Conservation (phyloP, 2,329 filamentous ascomycete species). For the Xylariomycetidae sp. region DNA sequence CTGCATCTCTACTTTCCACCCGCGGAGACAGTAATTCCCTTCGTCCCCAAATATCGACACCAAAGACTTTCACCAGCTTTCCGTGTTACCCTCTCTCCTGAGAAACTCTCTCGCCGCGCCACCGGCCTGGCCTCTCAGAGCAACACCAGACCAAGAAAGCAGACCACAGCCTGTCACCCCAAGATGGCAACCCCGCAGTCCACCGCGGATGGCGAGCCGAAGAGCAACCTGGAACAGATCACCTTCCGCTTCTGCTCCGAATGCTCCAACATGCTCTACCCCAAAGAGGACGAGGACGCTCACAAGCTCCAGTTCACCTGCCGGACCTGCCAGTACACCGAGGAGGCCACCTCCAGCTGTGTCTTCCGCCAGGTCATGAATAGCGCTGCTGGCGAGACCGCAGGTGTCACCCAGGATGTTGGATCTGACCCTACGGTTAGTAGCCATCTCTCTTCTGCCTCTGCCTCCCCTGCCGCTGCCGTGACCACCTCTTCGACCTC, state of each 20-base stretch:
- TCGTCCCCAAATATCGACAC: too few relatives aligned
- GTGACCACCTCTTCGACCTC: constrained; percentile 5
- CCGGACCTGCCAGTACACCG: constrained; percentile 88
- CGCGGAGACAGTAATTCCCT: too few relatives aligned
- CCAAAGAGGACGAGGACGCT: constrained; percentile 82
- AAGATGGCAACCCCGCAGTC: constrained; percentile 55
- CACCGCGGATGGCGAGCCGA: constrained; percentile 40
- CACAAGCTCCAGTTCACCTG: constrained; percentile 91
- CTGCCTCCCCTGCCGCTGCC: constrained; percentile 8
- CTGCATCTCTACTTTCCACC: too few relatives aligned
- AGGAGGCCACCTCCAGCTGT: constrained; percentile 79
- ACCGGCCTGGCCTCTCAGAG: too few relatives aligned
- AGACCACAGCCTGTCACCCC: too few relatives aligned
- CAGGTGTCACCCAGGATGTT: constrained; percentile 95
- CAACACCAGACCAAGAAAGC: too few relatives aligned
- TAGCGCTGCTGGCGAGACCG: constrained; percentile 87
- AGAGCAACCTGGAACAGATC: constrained; percentile 68
- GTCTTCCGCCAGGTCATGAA: constrained; percentile 94
- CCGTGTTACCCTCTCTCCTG: too few relatives aligned
- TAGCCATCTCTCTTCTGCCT: constrained; percentile 39
- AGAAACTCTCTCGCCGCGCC: too few relatives aligned
- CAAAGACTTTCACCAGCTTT: too few relatives aligned
- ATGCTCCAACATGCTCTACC: constrained; percentile 98
- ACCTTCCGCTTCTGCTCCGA: constrained; percentile 97
- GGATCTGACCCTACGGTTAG: constrained; percentile 97